Conservation (phyloP, 306 rosid genomes). For the Vigna trinervia region DNA sequence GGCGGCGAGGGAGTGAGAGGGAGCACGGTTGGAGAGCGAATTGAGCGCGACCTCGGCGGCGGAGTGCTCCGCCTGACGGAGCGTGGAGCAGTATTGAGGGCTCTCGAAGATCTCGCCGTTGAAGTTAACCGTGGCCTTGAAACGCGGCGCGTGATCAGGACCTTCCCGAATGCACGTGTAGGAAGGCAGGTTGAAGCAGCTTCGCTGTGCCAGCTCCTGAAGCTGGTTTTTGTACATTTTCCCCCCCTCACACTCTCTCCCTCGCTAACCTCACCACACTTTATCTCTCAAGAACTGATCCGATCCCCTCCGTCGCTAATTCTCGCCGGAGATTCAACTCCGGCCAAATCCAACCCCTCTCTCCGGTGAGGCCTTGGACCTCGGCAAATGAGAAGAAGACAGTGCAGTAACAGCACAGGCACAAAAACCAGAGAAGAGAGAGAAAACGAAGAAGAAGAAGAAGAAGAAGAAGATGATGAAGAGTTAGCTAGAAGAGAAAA, state of each 20-base stretch:
- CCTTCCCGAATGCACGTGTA: slow-evolving; percentile 95
- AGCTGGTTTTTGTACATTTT: slow-evolving; percentile 99
- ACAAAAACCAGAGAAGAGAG: slow-evolving; percentile 34
- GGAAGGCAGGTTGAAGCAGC: slow-evolving; percentile 98
- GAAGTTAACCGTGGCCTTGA: slow-evolving; percentile 93
- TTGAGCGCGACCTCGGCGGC: slow-evolving; percentile 98
- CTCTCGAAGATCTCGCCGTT: slow-evolving; percentile 96
- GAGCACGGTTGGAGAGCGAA: slow-evolving; percentile 87
- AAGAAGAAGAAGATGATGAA: background rate
- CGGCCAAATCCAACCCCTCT: slow-evolving; percentile 38
- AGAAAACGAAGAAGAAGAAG: slow-evolving; percentile 23
- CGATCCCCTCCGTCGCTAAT: slow-evolving; percentile 44
- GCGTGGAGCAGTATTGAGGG: slow-evolving; percentile 85
- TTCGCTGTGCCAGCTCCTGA: slow-evolving; percentile 98
- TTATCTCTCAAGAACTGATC: slow-evolving; percentile 59
- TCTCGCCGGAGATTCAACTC: slow-evolving; percentile 14
- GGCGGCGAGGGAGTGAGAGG: slow-evolving; percentile 95
- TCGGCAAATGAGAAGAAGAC: slow-evolving; percentile 24
- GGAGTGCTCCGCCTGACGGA: slow-evolving; percentile 98
- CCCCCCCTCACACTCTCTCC: slow-evolving; percentile 20
- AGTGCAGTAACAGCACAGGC: background rate
- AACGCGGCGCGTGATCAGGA: slow-evolving; percentile 99
- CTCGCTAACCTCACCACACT: slow-evolving; percentile 28
- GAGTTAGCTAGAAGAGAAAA: slow-evolving; percentile 14
- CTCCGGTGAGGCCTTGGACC: slow-evolving; percentile 39